phyloP scores from a whole-genome alignment of 495 filamentous ascomycete species.

The Xylaria intraflava region DNA sequence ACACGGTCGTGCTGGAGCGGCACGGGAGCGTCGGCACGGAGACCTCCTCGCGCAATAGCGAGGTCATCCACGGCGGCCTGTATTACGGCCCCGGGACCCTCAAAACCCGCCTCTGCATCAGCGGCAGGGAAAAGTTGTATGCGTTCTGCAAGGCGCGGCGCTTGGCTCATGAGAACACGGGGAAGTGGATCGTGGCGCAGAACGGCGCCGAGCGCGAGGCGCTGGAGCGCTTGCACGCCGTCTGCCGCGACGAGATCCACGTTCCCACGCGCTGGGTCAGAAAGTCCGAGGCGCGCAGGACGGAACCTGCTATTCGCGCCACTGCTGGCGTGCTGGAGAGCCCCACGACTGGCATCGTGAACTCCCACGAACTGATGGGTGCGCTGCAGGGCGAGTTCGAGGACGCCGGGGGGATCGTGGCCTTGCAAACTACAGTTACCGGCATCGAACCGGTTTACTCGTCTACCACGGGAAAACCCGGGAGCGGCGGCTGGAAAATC shows the following conservation, averaged over 20 bases:
- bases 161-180: constrained; percentile 67
- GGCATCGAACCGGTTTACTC: constrained; percentile 45
- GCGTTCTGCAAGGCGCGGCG: constrained; percentile 57
- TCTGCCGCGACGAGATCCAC: constrained; percentile 52
- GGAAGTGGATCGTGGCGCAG: constrained; percentile 96
- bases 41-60: constrained; percentile 88
- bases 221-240: constrained; percentile 58
- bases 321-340: constrained; percentile 71
- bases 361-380: constrained; percentile 79
- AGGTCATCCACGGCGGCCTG: constrained; percentile 93
- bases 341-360: constrained; percentile 81
- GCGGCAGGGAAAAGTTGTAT: constrained; percentile 71
- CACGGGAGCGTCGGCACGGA: constrained; percentile 76
- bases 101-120: constrained; percentile 79
- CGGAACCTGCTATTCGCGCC: constrained; percentile 73
- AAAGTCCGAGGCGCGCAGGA: constrained; percentile 47
- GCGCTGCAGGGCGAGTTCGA: constrained; percentile 68
- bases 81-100: constrained; percentile 76
- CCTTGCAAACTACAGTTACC: constrained; percentile 57
- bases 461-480: constrained; percentile 29
- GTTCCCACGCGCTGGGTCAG: constrained; percentile 70
- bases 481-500: constrained; percentile 42
- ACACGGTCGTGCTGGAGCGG: constrained; percentile 77
- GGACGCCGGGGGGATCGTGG: constrained; percentile 66
- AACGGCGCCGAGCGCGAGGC: constrained; percentile 58